These are phyloP conservation scores for Salix viminalis DNA, from an alignment of 345 rosid genomes.

Conservation along the genomic window DNA sequence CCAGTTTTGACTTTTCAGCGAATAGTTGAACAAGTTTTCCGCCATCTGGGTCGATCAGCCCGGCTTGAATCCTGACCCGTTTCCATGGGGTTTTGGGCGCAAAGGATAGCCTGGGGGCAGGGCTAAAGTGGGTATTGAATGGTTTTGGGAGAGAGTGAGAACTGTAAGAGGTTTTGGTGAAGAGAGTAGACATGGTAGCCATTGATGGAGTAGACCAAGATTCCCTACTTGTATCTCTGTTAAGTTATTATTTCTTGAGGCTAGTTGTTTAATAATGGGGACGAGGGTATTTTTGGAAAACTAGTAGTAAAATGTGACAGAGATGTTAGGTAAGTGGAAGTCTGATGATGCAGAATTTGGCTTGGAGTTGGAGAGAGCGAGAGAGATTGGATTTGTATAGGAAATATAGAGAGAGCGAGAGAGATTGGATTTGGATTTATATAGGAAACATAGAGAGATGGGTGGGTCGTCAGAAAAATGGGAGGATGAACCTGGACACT, in stretches of 20 bases:
- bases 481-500: slow-evolving; percentile 54
- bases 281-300: slow-evolving; percentile 14
- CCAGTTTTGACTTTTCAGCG: slow-evolving; percentile 50
- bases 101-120: slow-evolving; percentile 34
- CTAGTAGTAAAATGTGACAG: background rate
- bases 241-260: background rate
- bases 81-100: slow-evolving; percentile 9
- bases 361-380: background rate
- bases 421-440: background rate
- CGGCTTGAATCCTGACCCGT: slow-evolving; percentile 33
- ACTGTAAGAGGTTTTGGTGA: slow-evolving; percentile 33
- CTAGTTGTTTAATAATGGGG: slow-evolving; percentile 1
- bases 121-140: slow-evolving; percentile 32
- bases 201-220: slow-evolving; percentile 24
- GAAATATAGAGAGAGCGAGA: background rate
- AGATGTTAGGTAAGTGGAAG: background rate
- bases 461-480: background rate
- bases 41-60: slow-evolving; percentile 82
- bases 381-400: background rate
- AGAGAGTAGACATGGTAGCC: slow-evolving; percentile 61
- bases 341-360: background rate
- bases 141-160: slow-evolving; percentile 44
- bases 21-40: slow-evolving; percentile 72
- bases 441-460: background rate
- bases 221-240: background rate